phyloP scores from a whole-genome alignment of 202 grass and related monocot genomes.

The Schoenoplectus triqueter region DNA sequence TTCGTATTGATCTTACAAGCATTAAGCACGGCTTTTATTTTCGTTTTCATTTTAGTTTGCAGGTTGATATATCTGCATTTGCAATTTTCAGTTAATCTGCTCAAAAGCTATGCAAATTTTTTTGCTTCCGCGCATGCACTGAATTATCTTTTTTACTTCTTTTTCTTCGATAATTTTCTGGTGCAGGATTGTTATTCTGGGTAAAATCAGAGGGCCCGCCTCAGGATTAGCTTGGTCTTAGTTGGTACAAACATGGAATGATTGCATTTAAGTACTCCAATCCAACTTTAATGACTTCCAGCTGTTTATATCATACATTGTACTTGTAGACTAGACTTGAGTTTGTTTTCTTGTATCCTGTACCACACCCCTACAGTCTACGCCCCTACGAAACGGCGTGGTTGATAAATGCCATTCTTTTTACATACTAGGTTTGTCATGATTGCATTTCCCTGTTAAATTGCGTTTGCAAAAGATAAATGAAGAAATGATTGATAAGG shows the following conservation, averaged over 20 bases:
- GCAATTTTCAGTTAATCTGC: background rate
- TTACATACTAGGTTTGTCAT: conserved; percentile 16
- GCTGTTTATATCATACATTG: conserved; percentile 24
- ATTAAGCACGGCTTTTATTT: background rate
- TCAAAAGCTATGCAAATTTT: background rate
- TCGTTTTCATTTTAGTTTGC: background rate
- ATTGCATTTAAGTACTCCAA: conserved; percentile 23
- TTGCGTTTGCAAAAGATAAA: conserved; percentile 30
- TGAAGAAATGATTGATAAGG: background rate
- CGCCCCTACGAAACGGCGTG: conserved; percentile 20
- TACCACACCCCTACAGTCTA: background rate
- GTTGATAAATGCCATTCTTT: conserved; percentile 23
- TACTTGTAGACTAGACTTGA: background rate
- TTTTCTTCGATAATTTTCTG: conserved; percentile 5
- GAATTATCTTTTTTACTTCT: background rate
- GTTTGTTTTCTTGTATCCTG: background rate
- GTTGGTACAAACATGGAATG: conserved; percentile 16
- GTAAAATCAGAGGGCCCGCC: background rate
- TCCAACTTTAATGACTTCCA: conserved; percentile 16
- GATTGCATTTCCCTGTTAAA: conserved; percentile 28
- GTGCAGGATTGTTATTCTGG: background rate
- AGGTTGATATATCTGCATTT: background rate
- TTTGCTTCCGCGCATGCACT: background rate
- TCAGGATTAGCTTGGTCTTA: background rate
- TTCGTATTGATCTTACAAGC: background rate